Evolutionary conservation across 768 basidiomycete genomes (phyloP).

Genomic region (Russula emetica): DNA sequence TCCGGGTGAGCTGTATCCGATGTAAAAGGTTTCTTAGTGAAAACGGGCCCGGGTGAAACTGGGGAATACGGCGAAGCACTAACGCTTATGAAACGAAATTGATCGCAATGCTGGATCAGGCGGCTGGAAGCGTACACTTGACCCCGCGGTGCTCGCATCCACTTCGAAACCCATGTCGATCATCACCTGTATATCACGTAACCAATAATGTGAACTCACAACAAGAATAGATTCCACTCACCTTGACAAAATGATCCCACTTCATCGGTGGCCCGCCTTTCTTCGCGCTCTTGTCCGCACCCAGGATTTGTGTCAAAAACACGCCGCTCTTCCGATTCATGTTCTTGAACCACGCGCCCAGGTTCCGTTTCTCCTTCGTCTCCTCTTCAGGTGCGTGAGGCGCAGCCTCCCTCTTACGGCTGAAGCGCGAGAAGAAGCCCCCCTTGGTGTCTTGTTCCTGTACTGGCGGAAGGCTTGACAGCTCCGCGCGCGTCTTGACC

Average conservation of each 20-base stretch:
- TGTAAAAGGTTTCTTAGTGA: neutral
- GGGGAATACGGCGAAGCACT: neutral
- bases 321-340: conserved; percentile 28
- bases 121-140: conserved; percentile 35
- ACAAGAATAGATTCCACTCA: neutral
- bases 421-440: conserved; percentile 52
- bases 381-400: conserved; percentile 22
- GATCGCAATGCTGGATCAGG: conserved; percentile 29
- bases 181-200: conserved; percentile 30
- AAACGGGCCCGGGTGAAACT: neutral
- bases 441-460: conserved; percentile 39
- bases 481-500: conserved; percentile 64
- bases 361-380: conserved; percentile 37
- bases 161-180: conserved; percentile 33
- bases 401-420: conserved; percentile 37
- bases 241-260: conserved; percentile 37
- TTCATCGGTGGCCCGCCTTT: conserved; percentile 31
- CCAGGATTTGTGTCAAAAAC: conserved; percentile 29
- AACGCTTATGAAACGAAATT: conserved; percentile 36
- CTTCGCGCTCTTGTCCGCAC: conserved; percentile 28
- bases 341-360: conserved; percentile 25
- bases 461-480: conserved; percentile 48
- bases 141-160: conserved; percentile 33
- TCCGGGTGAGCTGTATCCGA: conserved; percentile 32
- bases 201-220: neutral